Percentiles rank a stretch among this genome's conserved stretches.
Conservation (phyloP, 345 rosid genomes). For the Eucalyptus albens region DNA sequence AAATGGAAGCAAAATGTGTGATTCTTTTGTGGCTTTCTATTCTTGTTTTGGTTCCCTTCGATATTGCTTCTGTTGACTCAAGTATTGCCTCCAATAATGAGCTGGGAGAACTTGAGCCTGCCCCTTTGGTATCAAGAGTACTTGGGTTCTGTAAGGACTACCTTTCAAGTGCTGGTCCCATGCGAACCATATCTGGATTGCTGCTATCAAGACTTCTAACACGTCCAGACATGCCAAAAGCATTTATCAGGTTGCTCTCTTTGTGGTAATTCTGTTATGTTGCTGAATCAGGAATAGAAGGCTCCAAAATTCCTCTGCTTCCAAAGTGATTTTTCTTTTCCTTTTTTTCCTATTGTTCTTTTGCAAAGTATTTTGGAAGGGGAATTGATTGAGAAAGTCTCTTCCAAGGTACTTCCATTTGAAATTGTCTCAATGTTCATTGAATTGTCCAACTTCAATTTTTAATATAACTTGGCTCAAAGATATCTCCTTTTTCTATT, state of each 20-base stretch:
- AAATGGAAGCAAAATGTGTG: conserved; percentile 92
- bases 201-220: conserved; percentile 80
- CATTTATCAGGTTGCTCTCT: conserved; percentile 47
- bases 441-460: not conserved
- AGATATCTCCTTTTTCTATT: not conserved
- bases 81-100: conserved; percentile 36
- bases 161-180: conserved; percentile 84
- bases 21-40: conserved; percentile 89
- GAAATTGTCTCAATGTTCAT: not conserved
- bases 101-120: conserved; percentile 29
- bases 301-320: not conserved
- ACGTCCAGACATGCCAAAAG: conserved; percentile 88
- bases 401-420: not conserved
- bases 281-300: not conserved
- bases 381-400: not conserved
- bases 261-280: not conserved
- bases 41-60: conserved; percentile 86
- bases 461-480: not conserved
- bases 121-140: conserved; percentile 71
- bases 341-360: not conserved
- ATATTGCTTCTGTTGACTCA: conserved; percentile 83
- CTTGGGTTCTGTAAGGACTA: conserved; percentile 73
- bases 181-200: conserved; percentile 85
- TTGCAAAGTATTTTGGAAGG: not conserved
- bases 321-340: not conserved